These are phyloP conservation scores for Kodamaea lidongshanica DNA, from an alignment of 805 yeast species.

Conservation along the genomic window DNA sequence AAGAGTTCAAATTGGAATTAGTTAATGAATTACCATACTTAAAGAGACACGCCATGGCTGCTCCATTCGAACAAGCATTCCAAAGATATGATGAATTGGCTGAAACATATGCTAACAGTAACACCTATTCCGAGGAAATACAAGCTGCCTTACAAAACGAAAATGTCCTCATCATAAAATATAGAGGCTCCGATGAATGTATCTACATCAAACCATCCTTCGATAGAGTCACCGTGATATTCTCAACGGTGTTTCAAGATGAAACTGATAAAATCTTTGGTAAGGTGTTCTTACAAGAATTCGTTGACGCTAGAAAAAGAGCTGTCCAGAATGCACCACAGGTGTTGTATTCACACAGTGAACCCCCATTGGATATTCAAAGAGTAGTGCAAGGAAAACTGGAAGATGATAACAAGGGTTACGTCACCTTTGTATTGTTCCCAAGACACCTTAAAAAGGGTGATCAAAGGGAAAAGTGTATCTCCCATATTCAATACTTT, in stretches of 20 bases:
- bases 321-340: conserved; percentile 98
- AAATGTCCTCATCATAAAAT: conserved; percentile 63
- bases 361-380: conserved; percentile 80
- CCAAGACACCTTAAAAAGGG: conserved; percentile 66
- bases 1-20: conserved; percentile 46
- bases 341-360: conserved; percentile 82
- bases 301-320: conserved; percentile 92
- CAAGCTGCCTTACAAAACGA: conserved; percentile 43
- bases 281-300: conserved; percentile 85
- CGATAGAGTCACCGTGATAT: conserved; percentile 94
- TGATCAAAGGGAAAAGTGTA: conserved; percentile 75
- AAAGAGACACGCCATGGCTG: conserved; percentile 84
- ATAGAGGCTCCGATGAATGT: conserved; percentile 82
- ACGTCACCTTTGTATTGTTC: conserved; percentile 67
- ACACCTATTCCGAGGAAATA: conserved; percentile 40
- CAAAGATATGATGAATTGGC: conserved; percentile 67
- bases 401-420: conserved; percentile 41
- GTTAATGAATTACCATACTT: conserved; percentile 64
- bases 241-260: conserved; percentile 90
- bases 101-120: conserved; percentile 35
- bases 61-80: conserved; percentile 88
- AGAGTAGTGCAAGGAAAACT: conserved; percentile 36
- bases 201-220: conserved; percentile 86
- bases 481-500: conserved; percentile 85
- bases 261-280: conserved; percentile 93